Percentiles rank a stretch among this genome's conserved stretches.
These are phyloP conservation scores for Pseudocercospora ulei DNA, from an alignment of 2,329 filamentous ascomycete genomes.

Conservation along the genomic window DNA sequence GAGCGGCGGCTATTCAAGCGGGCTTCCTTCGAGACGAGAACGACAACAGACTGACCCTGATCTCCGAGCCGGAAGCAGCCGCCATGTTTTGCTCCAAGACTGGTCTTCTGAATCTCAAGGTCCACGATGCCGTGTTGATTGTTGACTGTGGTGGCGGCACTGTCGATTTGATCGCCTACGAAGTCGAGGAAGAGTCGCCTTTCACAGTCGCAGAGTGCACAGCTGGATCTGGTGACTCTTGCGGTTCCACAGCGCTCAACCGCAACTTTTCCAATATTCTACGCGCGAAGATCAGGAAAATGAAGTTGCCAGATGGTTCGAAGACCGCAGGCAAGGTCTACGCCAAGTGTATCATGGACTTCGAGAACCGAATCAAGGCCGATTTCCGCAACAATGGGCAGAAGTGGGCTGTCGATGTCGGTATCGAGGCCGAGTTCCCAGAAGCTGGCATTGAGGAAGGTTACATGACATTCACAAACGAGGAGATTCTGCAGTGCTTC, in stretches of 20 bases:
- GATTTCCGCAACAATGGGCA: conserved; percentile 99
- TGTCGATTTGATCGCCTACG: conserved; percentile 96
- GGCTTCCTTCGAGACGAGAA: conserved; percentile 96
- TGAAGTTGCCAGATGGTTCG: conserved; percentile 95
- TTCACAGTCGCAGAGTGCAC: conserved; percentile 97
- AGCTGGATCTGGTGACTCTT: conserved; percentile 91
- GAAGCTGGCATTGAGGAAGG: conserved; percentile 97
- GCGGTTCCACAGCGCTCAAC: conserved; percentile 95
- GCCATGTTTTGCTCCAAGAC: conserved; percentile 98
- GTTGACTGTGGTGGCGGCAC: conserved; percentile 98
- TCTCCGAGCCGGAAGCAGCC: conserved; percentile 93
- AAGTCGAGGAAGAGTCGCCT: conserved; percentile 93
- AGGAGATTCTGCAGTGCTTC: conserved; percentile 97
- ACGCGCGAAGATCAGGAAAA: conserved; percentile 94
- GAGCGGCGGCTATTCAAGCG: conserved; percentile 90
- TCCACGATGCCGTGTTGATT: conserved; percentile 96
- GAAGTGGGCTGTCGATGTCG: conserved; percentile 96
- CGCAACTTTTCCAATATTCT: conserved; percentile 97
- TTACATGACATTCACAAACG: conserved; percentile 99
- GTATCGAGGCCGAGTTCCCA: conserved; percentile 95
- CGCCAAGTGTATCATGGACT: conserved; percentile 99
- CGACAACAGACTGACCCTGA: conserved; percentile 86
- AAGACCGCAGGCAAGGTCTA: conserved; percentile 97
- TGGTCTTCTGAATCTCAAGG: conserved; percentile 86
- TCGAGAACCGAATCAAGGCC: conserved; percentile 98